phyloP scores from a whole-genome alignment of 179 eudicot species.

The Camellia oleifera region DNA sequence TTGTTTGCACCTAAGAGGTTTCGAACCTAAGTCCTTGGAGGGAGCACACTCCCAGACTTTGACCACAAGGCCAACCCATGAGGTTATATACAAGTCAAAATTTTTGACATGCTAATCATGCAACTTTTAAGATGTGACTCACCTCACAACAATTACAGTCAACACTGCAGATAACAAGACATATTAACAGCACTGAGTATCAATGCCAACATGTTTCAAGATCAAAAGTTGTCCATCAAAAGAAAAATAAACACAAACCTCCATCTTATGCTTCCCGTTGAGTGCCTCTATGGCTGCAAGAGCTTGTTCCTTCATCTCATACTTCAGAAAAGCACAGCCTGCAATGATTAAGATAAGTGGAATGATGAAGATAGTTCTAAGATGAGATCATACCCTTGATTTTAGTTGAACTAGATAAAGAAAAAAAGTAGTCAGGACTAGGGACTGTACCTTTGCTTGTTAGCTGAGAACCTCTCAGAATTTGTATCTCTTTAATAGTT shows the following conservation, averaged over 20 bases:
- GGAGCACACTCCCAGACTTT: too few species aligned
- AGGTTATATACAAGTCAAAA: background rate
- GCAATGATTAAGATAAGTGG: constrained; percentile 18
- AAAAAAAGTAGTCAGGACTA: background rate
- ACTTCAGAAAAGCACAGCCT: constrained; percentile 98
- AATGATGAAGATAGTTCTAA: background rate
- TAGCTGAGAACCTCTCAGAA: constrained; percentile 92
- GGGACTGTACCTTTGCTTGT: constrained; percentile 79
- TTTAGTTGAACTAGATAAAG: background rate
- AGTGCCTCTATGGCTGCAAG: constrained; percentile 92
- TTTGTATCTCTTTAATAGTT: constrained; percentile 75
- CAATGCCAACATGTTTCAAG: background rate
- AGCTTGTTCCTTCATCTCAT: constrained; percentile 95
- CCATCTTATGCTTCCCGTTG: constrained; percentile 82
- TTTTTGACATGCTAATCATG: background rate
- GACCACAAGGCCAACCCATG: too few species aligned
- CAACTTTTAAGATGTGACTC: background rate
- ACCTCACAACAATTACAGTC: background rate
- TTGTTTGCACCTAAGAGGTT: too few species aligned
- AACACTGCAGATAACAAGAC: background rate
- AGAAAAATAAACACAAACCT: constrained; percentile 50
- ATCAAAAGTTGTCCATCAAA: background rate
- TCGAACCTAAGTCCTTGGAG: too few species aligned
- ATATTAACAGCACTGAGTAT: background rate
- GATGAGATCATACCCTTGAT: background rate